Evolutionary conservation across 1,284 basidiomycete genomes (phyloP).

Genomic region (Cryptococcus floricola): DNA sequence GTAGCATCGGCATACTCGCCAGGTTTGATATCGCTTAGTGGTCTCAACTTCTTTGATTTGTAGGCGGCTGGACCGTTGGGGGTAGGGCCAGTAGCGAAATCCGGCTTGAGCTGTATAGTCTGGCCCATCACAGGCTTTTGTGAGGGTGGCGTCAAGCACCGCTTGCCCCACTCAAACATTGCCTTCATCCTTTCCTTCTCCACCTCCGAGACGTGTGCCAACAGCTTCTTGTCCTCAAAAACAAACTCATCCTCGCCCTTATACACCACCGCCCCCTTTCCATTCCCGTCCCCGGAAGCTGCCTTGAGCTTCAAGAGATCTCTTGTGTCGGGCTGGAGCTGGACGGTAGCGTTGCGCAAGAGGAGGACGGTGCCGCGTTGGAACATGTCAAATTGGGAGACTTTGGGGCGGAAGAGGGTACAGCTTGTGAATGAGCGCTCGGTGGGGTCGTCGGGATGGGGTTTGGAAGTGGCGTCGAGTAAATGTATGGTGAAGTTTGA

Average conservation of each 20-base stretch:
- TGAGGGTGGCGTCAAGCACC: background rate
- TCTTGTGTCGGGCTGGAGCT: background rate
- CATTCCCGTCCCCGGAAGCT: background rate
- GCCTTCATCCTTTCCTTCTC: conserved; percentile 11
- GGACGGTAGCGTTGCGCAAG: background rate
- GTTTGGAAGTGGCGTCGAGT: background rate
- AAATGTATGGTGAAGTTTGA: too few relatives aligned
- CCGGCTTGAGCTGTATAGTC: background rate
- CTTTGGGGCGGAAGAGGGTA: background rate
- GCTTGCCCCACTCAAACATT: conserved; percentile 8
- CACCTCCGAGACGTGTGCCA: background rate
- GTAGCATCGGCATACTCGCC: conserved; percentile 18
- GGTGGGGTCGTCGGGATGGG: background rate
- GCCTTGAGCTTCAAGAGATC: background rate
- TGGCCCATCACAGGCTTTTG: background rate
- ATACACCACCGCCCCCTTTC: background rate
- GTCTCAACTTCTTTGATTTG: background rate
- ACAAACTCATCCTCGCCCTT: background rate
- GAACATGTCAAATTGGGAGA: background rate
- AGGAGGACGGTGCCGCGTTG: background rate
- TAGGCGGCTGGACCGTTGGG: background rate
- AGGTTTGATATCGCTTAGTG: conserved; percentile 3
- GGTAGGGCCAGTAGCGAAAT: background rate
- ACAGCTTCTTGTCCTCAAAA: background rate
- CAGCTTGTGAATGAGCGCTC: background rate